Base-by-base conservation (phyloP, 768 basidiomycete genomes). In the Cubamyces sp. region DNA sequence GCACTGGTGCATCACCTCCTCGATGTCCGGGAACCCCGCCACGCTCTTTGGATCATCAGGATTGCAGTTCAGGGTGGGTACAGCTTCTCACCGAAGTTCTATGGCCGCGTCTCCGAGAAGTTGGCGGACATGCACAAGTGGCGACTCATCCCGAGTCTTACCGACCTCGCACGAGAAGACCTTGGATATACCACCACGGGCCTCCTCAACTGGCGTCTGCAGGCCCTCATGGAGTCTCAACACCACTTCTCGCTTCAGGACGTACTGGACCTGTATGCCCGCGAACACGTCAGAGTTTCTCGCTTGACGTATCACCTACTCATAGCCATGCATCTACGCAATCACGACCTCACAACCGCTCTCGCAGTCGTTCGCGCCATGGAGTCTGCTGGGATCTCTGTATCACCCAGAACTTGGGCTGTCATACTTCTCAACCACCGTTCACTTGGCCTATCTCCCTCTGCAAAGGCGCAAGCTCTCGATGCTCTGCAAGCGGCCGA, bases 151-250 rank as follows among this genome's bases (percentile, higher is more conserved):
- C 74, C 84, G 19, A 63, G 73, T 21, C 69, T 85, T 18, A 82
- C 85, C 54, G 71, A 74, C 26, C 74, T 85, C 19, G 88, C 81
- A 52, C 77, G 76, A 64, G 70, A 76, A 39, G 81, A 85, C 21
- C 77, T 80, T 16, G 81, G 82, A 45, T 76, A 75, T 54, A 78
- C 81, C 2, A 86, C 84, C 3, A 65, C 74, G 30, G 81, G 84
- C 34, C 76, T 92, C 23, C 79, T 93, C 63, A 86, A 93, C 70
- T 92, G 89, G 90, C 82, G 83, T 50, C 76, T 82, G 8, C 82
- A 84, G 40, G 87, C 89, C 1, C 69, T 85, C 42, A 72, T 87
- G 60, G 87, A 91, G 71, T 76, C 74, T 5, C 75, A 81, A 58
- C 74, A 80, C 30, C 90, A 81, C 66, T 69, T 73, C 25, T 69